Evolutionary conservation across 2,329 filamentous ascomycete species (phyloP).

Genomic region (Exophiala dermatitidis): DNA sequence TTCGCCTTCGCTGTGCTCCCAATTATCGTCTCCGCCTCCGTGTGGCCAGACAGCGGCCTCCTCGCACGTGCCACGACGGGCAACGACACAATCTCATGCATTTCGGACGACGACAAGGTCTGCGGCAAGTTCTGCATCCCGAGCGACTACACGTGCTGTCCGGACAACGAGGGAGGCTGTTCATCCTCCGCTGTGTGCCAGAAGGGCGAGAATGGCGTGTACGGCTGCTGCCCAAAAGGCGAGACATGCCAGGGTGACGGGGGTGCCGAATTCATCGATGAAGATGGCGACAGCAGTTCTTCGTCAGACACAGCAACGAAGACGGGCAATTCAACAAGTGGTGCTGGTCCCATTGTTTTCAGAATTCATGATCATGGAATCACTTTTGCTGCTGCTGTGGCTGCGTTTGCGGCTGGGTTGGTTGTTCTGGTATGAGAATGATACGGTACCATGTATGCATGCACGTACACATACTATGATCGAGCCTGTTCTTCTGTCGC

Average conservation of each 20-base stretch:
- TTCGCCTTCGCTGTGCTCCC: slow-evolving; percentile 11
- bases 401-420: not conserved
- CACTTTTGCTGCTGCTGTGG: not conserved
- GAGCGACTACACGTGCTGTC: slow-evolving; percentile 23
- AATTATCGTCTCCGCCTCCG: slow-evolving; percentile 11
- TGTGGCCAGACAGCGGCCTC: slow-evolving; percentile 13
- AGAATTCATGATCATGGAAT: not conserved
- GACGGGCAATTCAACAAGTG: slow-evolving; percentile 6
- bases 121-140: slow-evolving; percentile 25
- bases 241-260: slow-evolving; percentile 20
- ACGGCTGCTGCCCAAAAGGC: slow-evolving; percentile 22
- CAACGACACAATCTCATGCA: slow-evolving; percentile 14
- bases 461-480: too few species aligned
- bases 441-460: too few species aligned
- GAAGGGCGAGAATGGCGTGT: slow-evolving; percentile 20
- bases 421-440: not conserved
- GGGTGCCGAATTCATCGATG: slow-evolving; percentile 18
- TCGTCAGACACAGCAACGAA: not conserved
- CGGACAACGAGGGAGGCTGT: slow-evolving; percentile 22
- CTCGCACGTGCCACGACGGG: slow-evolving; percentile 10
- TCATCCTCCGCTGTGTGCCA: slow-evolving; percentile 13
- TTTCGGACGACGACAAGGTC: slow-evolving; percentile 14
- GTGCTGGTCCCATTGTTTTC: slow-evolving; percentile 6
- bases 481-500: too few species aligned
- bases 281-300: not conserved